phyloP scores from a whole-genome alignment of 2,329 filamentous ascomycete genomes.

The Aspergillus clavatus region DNA sequence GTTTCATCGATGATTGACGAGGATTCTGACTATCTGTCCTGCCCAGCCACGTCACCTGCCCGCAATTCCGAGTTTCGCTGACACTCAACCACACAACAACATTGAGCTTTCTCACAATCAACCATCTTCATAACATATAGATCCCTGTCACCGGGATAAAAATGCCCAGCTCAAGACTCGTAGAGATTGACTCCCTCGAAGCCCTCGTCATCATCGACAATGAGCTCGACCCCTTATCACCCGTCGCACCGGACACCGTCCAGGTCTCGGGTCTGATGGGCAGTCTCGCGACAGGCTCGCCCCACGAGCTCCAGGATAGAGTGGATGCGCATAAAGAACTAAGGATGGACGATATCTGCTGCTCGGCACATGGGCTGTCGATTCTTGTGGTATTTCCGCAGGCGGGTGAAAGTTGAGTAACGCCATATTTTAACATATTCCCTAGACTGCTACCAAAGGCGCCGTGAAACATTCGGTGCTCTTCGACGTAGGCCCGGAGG shows the following conservation, averaged over 20 bases:
- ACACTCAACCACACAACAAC: background rate
- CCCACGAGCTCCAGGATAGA: slow-evolving; percentile 31
- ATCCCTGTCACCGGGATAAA: background rate
- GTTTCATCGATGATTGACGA: no score
- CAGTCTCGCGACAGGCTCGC: slow-evolving; percentile 37
- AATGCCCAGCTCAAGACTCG: slow-evolving; percentile 19
- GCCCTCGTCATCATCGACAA: slow-evolving; percentile 51
- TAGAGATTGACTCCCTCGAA: slow-evolving; percentile 46
- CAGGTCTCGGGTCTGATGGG: slow-evolving; percentile 42
- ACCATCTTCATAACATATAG: background rate
- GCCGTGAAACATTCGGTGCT: slow-evolving; percentile 45
- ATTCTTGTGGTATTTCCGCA: slow-evolving; percentile 45
- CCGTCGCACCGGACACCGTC: slow-evolving; percentile 42
- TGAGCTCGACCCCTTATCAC: slow-evolving; percentile 52
- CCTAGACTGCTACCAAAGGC: slow-evolving; percentile 47
- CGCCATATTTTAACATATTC: no score
- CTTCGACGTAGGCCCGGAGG: slow-evolving; percentile 53
- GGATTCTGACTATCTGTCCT: no score
- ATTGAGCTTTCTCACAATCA: no score
- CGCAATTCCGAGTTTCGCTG: no score
- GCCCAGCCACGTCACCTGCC: no score
- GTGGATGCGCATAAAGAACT: slow-evolving; percentile 45
- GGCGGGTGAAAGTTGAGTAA: no score
- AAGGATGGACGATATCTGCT: slow-evolving; percentile 49
- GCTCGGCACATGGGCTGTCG: slow-evolving; percentile 52